Evolutionary conservation across 2,329 filamentous ascomycete genomes (phyloP), one percentile per base, ranked within the genome.

Genomic region (Mycogone perniciosa): DNA sequence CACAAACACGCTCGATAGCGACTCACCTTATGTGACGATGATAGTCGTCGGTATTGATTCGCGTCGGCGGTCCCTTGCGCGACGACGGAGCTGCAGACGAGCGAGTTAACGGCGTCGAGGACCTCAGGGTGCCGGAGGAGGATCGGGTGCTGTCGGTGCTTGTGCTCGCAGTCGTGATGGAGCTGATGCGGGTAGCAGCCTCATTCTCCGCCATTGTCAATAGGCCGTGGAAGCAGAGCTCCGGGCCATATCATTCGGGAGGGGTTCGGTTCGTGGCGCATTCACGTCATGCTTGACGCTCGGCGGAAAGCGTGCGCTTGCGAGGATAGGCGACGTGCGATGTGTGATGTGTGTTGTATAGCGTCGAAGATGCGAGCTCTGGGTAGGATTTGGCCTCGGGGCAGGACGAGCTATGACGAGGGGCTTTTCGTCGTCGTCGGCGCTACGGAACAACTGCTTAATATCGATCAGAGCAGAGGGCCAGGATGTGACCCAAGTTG

Each of bases 161-260:
- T 57, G 78, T 83, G 55, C 57, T 61, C 33, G 59, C 61, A 61
- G 62, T 67, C 60, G 66, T 65, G 55, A 62, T 50, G 46, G 67
- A 68, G 66, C 64, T 67, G 76, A 85, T 79, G 71, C 82, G 84
- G 70, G 76, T 75, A 62, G 70, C 70, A 62, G 73, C 72, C 66
- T 86, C 83, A 73, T 84, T 80, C 70, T 77, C 80, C 71, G 82
- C 80, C 85, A 88, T 88, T 69, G 71, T 81, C 70, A 68, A 69
- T 66, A 61, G 57, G 61, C 61, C 60, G 62, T 65, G 58, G 60
- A 59, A 54, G 58, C 53, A 60, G 57, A 61, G 60, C 56, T 59
- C 58, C 57, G 60, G 61, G 64, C 63, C 63, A 65, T 64, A 62
- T 56, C 54, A 59, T 57, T 56, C 54, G 53, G 48, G 57, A 56